Percentiles rank a stretch among this genome's conserved stretches.
phyloP scores from a whole-genome alignment of 83 land plant species.

The Isoetes engelmannii region DNA sequence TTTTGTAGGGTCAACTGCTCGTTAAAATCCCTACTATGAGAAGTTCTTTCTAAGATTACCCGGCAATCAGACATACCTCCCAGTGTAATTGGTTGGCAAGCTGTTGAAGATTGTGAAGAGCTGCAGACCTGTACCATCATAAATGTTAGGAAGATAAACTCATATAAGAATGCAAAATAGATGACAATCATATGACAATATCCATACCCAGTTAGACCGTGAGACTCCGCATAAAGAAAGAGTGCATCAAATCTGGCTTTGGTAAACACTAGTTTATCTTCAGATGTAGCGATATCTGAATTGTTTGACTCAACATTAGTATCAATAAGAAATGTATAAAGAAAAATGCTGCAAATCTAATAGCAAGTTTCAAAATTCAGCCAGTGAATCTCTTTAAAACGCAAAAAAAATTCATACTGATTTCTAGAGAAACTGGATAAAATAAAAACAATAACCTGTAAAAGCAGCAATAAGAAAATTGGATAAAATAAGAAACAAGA shows the following conservation, averaged over 20 bases:
- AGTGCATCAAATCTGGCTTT: slow-evolving; percentile 36
- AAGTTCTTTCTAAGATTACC: neutral
- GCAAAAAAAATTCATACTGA: neutral
- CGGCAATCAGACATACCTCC: slow-evolving; percentile 21
- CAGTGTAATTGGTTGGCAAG: slow-evolving; percentile 23
- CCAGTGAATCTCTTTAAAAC: neutral
- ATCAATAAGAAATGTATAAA: neutral
- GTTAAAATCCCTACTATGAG: neutral
- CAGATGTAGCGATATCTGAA: slow-evolving; percentile 27
- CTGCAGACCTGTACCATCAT: slow-evolving; percentile 20
- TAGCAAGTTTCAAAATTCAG: neutral
- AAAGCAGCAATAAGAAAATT: neutral
- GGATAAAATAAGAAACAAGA: neutral
- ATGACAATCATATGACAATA: neutral
- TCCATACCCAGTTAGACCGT: slow-evolving; percentile 36
- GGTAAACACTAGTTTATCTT: slow-evolving; percentile 20
- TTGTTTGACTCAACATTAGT: neutral
- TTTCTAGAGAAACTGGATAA: neutral
- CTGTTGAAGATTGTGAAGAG: slow-evolving; percentile 29
- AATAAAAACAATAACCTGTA: neutral
- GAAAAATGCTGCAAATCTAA: neutral
- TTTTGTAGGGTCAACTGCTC: neutral
- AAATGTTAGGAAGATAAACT: neutral
- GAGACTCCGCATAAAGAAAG: slow-evolving; percentile 35
- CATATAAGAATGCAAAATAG: neutral